A percentile compares a stretch with the other conserved stretches of the same genome.
Evolutionary conservation across 2,329 filamentous ascomycete genomes (phyloP).

Genomic region (Fusarium subglutinans): DNA sequence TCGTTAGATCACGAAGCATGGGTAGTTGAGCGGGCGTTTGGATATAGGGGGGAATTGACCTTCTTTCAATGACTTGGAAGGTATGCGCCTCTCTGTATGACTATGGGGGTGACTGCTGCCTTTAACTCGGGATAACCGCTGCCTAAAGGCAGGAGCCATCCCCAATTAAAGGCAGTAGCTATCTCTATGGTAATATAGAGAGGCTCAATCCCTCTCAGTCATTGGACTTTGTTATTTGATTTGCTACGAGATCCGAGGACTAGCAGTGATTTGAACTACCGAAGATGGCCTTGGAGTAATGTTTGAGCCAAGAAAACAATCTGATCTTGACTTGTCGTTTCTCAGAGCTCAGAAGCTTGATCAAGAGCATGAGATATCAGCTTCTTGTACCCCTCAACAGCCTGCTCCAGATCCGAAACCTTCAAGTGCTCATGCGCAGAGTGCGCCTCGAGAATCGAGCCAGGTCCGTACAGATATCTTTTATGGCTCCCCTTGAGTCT

Average conservation of each 20-base stretch:
- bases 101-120: background rate
- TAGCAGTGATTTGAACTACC: background rate
- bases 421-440: conserved; percentile 12
- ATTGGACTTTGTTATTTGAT: background rate
- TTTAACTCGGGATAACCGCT: no score
- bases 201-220: background rate
- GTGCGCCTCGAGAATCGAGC: conserved; percentile 2
- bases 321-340: no score
- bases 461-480: conserved; percentile 1
- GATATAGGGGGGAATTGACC: background rate
- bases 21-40: background rate
- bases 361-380: background rate
- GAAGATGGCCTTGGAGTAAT: no score
- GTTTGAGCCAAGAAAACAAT: no score
- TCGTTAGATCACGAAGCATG: background rate
- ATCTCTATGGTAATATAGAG: background rate
- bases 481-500: background rate
- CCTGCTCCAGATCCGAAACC: background rate
- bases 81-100: background rate
- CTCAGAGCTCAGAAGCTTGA: background rate
- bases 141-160: no score
- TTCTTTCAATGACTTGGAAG: background rate
- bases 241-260: background rate
- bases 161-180: background rate
- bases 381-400: background rate